A percentile compares a stretch with the other conserved stretches of the same genome.
These are phyloP conservation scores for Geotrichum restrictum DNA, from an alignment of 1,139 yeast genomes.

Conservation along the genomic window DNA sequence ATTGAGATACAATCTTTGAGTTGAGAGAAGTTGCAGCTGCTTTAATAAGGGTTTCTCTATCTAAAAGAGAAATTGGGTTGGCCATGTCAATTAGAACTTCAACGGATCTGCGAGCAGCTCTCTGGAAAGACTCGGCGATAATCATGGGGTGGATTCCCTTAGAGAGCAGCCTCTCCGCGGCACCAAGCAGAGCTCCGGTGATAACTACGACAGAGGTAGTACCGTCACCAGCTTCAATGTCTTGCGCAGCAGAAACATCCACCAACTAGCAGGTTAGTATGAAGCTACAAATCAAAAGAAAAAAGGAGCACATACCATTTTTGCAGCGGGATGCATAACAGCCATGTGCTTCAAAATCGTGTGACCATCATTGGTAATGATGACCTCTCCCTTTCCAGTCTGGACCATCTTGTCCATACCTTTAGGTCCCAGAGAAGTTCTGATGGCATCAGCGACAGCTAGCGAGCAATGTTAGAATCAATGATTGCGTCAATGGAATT, in stretches of 20 bases:
- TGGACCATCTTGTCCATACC: slow-evolving; percentile 98
- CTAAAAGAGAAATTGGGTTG: slow-evolving; percentile 65
- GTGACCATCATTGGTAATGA: slow-evolving; percentile 93
- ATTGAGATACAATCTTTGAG: slow-evolving; percentile 93
- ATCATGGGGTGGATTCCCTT: slow-evolving; percentile 95
- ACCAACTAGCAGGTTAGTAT: slow-evolving; percentile 47
- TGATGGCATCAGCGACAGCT: slow-evolving; percentile 96
- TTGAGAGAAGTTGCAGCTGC: slow-evolving; percentile 94
- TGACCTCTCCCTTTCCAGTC: slow-evolving; percentile 85
- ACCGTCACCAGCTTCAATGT: slow-evolving; percentile 98
- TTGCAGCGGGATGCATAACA: slow-evolving; percentile 94
- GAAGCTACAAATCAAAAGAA: slow-evolving; percentile 7
- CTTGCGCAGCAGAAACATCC: slow-evolving; percentile 96
- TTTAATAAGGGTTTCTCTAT: slow-evolving; percentile 75
- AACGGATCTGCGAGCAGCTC: slow-evolving; percentile 86
- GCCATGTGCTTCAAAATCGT: slow-evolving; percentile 92
- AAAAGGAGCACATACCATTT: slow-evolving; percentile 49
- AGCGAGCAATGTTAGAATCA: neutral
- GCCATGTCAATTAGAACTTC: slow-evolving; percentile 84
- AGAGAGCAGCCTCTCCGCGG: slow-evolving; percentile 83
- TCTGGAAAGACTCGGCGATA: slow-evolving; percentile 90
- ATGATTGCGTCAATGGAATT: neutral
- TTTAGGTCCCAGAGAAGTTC: slow-evolving; percentile 96
- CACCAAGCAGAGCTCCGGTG: slow-evolving; percentile 90
- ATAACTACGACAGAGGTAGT: slow-evolving; percentile 95